These are phyloP conservation scores for Craterostigma plantagineum DNA, from an alignment of 257 asterid genomes.

Conservation along the genomic window DNA sequence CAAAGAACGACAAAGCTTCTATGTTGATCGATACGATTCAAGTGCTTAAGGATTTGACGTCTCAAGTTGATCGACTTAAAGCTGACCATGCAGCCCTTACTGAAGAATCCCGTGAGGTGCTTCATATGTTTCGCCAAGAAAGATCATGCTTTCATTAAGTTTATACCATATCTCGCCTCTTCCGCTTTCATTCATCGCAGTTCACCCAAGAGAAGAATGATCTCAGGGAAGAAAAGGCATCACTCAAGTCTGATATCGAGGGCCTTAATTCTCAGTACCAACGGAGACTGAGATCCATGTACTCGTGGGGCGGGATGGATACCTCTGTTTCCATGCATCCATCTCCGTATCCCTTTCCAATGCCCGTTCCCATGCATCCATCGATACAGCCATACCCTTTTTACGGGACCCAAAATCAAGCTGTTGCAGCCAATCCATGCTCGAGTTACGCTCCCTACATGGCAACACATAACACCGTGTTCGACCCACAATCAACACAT, in stretches of 20 bases:
- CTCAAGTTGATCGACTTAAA: conserved; percentile 68
- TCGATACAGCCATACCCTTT: conserved; percentile 77
- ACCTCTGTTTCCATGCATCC: conserved; percentile 89
- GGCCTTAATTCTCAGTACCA: conserved; percentile 62
- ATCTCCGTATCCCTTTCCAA: conserved; percentile 63
- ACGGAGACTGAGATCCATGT: conserved; percentile 71
- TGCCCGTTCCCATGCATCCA: conserved; percentile 90
- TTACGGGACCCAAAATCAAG: conserved; percentile 59
- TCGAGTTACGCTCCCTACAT: conserved; percentile 65
- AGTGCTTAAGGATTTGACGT: conserved; percentile 73
- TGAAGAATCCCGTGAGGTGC: conserved; percentile 94
- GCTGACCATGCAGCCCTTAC: conserved; percentile 63
- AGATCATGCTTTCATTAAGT: no score
- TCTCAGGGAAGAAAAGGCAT: conserved; percentile 60
- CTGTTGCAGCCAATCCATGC: conserved; percentile 58
- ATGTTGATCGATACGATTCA: conserved; percentile 78
- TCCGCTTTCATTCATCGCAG: conserved; percentile 21
- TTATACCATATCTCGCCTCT: conserved; percentile 9
- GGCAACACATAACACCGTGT: conserved; percentile 37
- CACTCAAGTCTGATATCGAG: conserved; percentile 50
- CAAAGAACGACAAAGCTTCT: conserved; percentile 96
- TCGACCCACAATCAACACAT: no score
- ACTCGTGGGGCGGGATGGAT: conserved; percentile 97
- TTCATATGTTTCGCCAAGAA: neutral
- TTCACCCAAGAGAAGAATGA: conserved; percentile 55